phyloP scores from a whole-genome alignment of 2,329 filamentous ascomycete species.

The Colletotrichum sp. region DNA sequence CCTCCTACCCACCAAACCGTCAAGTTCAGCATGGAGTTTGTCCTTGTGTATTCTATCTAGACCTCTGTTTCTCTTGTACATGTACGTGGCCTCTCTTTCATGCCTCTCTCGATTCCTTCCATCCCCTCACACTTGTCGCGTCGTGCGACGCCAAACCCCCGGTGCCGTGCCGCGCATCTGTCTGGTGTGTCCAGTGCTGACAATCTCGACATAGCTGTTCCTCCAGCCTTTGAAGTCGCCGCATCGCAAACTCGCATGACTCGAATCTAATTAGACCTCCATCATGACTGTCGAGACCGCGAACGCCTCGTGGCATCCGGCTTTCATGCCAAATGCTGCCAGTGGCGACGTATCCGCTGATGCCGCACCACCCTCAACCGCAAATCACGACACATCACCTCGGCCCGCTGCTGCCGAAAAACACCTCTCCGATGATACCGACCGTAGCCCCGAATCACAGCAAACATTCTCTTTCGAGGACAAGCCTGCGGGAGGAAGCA shows the following conservation, averaged over 20 bases:
- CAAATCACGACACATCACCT: neutral
- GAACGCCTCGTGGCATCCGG: constrained; percentile 45
- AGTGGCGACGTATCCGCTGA: constrained; percentile 19
- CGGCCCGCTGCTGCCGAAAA: neutral
- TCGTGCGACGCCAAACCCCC: constrained; percentile 6
- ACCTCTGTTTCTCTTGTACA: constrained; percentile 16
- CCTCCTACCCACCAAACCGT: constrained; percentile 5
- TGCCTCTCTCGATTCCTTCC: neutral
- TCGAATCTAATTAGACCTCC: constrained; percentile 23
- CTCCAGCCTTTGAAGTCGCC: constrained; percentile 13
- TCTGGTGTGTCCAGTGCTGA: constrained; percentile 25
- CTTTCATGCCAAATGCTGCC: constrained; percentile 40
- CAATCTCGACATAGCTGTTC: constrained; percentile 30
- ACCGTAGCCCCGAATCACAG: neutral
- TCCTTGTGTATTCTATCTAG: constrained; percentile 13
- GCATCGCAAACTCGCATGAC: constrained; percentile 4
- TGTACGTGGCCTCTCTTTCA: constrained; percentile 6
- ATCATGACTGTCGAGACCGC: constrained; percentile 41
- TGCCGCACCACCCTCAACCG: neutral
- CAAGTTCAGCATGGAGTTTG: constrained; percentile 14
- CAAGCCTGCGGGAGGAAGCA: neutral
- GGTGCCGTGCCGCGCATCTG: neutral
- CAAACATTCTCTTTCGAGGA: neutral
- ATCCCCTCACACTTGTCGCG: neutral
- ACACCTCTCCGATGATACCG: neutral